A percentile compares a stretch with the other conserved stretches of the same genome.
Evolutionary conservation across 2,329 filamentous ascomycete species (phyloP).

Genomic region (Beauveria brongniartii): DNA sequence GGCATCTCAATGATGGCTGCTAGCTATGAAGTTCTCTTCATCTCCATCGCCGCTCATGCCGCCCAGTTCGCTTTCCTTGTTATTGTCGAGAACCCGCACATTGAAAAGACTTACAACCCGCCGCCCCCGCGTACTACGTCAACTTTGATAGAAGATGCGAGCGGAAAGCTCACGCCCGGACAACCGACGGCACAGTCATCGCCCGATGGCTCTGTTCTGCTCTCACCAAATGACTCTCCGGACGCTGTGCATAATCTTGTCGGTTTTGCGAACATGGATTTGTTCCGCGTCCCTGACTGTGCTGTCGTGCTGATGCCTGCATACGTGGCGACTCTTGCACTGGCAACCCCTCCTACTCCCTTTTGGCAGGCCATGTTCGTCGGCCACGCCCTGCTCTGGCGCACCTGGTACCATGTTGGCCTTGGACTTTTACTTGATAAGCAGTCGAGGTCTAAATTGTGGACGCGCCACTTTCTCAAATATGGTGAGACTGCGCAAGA

Average conservation of each 20-base stretch:
- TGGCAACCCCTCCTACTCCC: conserved; percentile 69
- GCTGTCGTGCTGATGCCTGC: conserved; percentile 68
- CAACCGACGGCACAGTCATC: conserved; percentile 12
- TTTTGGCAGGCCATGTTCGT: conserved; percentile 74
- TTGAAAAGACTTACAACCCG: conserved; percentile 94
- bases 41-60: conserved; percentile 89
- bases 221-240: conserved; percentile 35
- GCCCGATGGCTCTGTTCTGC: conserved; percentile 18
- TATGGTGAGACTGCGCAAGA: conserved; percentile 85
- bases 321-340: conserved; percentile 66
- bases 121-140: conserved; percentile 63
- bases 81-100: conserved; percentile 91
- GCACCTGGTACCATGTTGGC: conserved; percentile 85
- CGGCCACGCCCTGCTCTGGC: conserved; percentile 71
- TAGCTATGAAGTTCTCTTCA: conserved; percentile 95
- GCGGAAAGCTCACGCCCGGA: conserved; percentile 21
- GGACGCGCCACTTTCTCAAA: conserved; percentile 97
- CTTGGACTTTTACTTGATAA: conserved; percentile 76
- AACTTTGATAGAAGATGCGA: conserved; percentile 25
- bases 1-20: conserved; percentile 97
- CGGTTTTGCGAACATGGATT: conserved; percentile 74
- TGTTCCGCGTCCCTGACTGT: conserved; percentile 80
- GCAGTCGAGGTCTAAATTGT: conserved; percentile 85
- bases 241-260: conserved; percentile 74
- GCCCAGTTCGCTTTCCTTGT: conserved; percentile 91